These are phyloP conservation scores for Penicillium bovifimosum DNA, from an alignment of 495 filamentous ascomycete genomes.

Conservation along the genomic window DNA sequence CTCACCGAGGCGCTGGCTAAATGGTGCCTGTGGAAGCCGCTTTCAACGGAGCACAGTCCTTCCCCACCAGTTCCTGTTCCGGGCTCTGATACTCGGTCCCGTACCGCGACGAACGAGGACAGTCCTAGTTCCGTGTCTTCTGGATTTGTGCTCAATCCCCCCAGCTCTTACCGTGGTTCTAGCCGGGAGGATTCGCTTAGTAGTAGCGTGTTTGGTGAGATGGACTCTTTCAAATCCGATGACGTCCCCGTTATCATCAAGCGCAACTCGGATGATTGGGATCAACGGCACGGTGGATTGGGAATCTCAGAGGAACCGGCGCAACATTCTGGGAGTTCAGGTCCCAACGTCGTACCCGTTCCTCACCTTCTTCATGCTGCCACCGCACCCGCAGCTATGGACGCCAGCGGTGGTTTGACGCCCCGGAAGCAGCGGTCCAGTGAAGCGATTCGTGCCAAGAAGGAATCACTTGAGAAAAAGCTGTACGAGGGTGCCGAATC, in stretches of 20 bases:
- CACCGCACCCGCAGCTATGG: constrained; percentile 63
- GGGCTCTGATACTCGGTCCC: constrained; percentile 55
- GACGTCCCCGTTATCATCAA: constrained; percentile 72
- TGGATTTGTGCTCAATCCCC: constrained; percentile 60
- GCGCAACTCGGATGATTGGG: constrained; percentile 69
- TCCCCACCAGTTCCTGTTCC: constrained; percentile 51
- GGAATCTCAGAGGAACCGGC: constrained; percentile 56
- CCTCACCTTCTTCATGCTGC: constrained; percentile 56
- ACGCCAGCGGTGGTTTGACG: constrained; percentile 38
- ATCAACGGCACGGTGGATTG: constrained; percentile 55
- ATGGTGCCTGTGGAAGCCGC: constrained; percentile 89
- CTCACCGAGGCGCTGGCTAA: constrained; percentile 77
- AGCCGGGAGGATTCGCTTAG: constrained; percentile 81
- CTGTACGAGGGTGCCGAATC: constrained; percentile 76
- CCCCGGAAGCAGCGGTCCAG: constrained; percentile 66
- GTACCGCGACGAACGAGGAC: constrained; percentile 59
- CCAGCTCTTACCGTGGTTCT: constrained; percentile 68
- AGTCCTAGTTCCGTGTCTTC: constrained; percentile 82
- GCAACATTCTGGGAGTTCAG: constrained; percentile 18
- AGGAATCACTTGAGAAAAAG: constrained; percentile 68
- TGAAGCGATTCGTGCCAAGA: constrained; percentile 71
- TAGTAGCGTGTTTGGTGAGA: constrained; percentile 80
- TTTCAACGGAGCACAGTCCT: constrained; percentile 47
- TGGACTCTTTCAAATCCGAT: constrained; percentile 72
- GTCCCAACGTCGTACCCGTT: constrained; percentile 33